Percentiles rank a stretch among this genome's conserved stretches.
These are phyloP conservation scores for Hypoxylon sp. DNA, from an alignment of 2,329 filamentous ascomycete genomes.

Conservation along the genomic window DNA sequence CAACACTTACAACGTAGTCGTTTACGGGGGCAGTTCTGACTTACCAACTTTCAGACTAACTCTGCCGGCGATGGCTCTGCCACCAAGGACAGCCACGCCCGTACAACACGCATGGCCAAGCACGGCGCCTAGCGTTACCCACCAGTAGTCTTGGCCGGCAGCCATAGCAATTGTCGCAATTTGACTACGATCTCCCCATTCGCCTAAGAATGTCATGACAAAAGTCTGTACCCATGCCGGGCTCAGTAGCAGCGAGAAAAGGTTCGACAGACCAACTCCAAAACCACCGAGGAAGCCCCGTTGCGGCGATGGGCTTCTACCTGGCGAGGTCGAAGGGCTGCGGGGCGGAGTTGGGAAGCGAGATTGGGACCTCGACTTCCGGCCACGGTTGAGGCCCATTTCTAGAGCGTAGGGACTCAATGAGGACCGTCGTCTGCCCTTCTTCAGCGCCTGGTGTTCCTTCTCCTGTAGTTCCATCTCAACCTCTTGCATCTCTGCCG, in stretches of 20 bases:
- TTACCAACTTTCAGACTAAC: conserved; percentile 97
- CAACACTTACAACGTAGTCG: neutral
- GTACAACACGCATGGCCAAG: conserved; percentile 92
- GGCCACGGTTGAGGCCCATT: conserved; percentile 77
- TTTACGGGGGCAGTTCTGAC: conserved; percentile 58
- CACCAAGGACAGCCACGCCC: conserved; percentile 90
- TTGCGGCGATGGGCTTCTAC: conserved; percentile 70
- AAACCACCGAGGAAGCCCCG: conserved; percentile 54
- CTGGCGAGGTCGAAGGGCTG: conserved; percentile 83
- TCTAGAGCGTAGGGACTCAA: conserved; percentile 84
- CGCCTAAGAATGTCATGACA: conserved; percentile 97
- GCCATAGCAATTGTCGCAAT: conserved; percentile 99
- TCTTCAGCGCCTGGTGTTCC: conserved; percentile 80
- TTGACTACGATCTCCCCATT: conserved; percentile 98
- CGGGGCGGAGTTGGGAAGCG: conserved; percentile 85
- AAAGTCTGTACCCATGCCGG: conserved; percentile 99
- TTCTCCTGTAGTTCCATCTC: conserved; percentile 95
- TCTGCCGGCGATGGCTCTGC: conserved; percentile 89
- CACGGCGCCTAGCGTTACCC: conserved; percentile 92
- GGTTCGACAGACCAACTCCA: conserved; percentile 78
- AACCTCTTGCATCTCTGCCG: conserved; percentile 98
- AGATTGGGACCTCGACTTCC: conserved; percentile 80
- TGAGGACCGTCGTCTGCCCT: conserved; percentile 75
- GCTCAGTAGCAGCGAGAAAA: conserved; percentile 88
- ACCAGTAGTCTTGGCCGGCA: conserved; percentile 98